Evolutionary conservation across 345 rosid genomes (phyloP).

Genomic region (Gossypium sturtianum): DNA sequence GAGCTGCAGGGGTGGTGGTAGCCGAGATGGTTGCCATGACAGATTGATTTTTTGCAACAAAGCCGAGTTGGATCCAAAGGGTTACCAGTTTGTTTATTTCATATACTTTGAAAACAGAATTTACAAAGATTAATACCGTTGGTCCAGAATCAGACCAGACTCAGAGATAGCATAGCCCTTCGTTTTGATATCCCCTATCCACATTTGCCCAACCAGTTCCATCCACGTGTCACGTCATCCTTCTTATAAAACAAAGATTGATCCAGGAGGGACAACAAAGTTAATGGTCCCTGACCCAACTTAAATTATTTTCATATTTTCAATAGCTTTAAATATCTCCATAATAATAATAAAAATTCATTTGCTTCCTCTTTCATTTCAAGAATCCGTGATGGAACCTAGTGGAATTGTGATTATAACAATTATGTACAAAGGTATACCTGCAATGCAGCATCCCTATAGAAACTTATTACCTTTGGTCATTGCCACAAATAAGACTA

Average conservation of each 20-base stretch:
- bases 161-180: slow-evolving; percentile 15
- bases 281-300: neutral
- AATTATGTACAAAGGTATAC: slow-evolving; percentile 28
- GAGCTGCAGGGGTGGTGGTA: slow-evolving; percentile 33
- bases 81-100: neutral
- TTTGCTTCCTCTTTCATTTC: neutral
- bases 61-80: neutral
- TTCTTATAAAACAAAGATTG: neutral
- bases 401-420: neutral
- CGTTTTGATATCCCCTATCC: slow-evolving; percentile 53
- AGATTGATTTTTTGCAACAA: neutral
- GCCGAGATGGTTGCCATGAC: slow-evolving; percentile 57
- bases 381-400: neutral
- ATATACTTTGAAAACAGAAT: too few relatives aligned
- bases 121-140: too few relatives aligned
- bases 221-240: slow-evolving; percentile 60
- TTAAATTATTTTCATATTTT: neutral
- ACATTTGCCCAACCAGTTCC: slow-evolving; percentile 32
- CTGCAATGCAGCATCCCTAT: neutral
- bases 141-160: slow-evolving; percentile 12
- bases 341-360: neutral
- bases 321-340: neutral
- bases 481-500: slow-evolving; percentile 25
- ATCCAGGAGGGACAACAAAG: neutral
- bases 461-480: slow-evolving; percentile 20